Evolutionary conservation across 2,329 filamentous ascomycete genomes (phyloP), one percentile per base, ranked within the genome.

Genomic region (Phoma sp.): DNA sequence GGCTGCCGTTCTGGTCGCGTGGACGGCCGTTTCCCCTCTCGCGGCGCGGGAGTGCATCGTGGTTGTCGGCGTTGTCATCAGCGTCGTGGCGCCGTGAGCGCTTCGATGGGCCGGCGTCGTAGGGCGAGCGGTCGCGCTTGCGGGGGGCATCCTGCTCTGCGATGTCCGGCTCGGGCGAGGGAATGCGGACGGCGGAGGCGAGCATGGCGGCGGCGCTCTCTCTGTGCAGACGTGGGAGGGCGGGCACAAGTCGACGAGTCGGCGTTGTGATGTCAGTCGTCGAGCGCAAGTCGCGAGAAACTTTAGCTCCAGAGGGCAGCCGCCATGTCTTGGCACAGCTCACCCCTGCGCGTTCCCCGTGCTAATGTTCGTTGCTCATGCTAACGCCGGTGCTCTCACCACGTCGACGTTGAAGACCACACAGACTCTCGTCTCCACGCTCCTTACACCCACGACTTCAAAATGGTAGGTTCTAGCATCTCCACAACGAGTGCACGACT

Each of bases 21-120:
- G 91, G 36, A 35, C 51, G 51, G 88, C 88, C 22, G 88, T 91
- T 77, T 93, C 88, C 74, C 92, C 92, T 68, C 90, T 92, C 3
- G 78, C 76, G 76, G 51, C 80, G 76, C 2, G 49, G 41, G 29
- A 54, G 44, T 32, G 78, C 77, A 49, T 80, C 76, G 44, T 82
- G 77, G 67, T 80, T 12, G 29, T 31, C 12, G 29, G 2, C 79
- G 29, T 74, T 70, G 19, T 82, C 79, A 2, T 60, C 58, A 22
- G 59, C 61, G 35, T 57, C 69, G 48, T 66, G 60, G 37, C 55
- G 59, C 44, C 66, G 56, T 78, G 77, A 65, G 76, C 75, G 63
- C 62, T 75, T 68, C 35, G 72, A 71, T 15, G 75, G 64, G 52
- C 65, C 65, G 51, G 58, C 52, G 48, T 75, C 63, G 56, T 62